phyloP scores from a whole-genome alignment of 2,329 filamentous ascomycete species.

The Corinectria fuckeliana region DNA sequence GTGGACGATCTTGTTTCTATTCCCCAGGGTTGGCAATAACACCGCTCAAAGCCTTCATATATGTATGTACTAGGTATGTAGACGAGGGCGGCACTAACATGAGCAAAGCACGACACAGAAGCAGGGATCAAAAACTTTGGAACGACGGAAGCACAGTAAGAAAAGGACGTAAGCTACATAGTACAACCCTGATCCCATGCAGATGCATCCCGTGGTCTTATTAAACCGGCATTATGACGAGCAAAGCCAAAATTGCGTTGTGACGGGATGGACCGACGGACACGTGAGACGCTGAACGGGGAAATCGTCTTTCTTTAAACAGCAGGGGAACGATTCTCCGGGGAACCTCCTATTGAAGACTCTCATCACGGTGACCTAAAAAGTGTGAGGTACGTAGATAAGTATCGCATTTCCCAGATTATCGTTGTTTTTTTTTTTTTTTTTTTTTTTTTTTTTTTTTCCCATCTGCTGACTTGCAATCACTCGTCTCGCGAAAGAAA shows the following conservation, averaged over 20 bases:
- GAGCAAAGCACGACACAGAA: not conserved
- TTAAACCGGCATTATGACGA: not conserved
- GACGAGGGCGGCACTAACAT: not conserved
- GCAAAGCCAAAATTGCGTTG: not conserved
- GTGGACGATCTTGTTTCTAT: constrained; percentile 7
- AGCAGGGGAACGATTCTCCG: not conserved
- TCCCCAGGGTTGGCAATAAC: not conserved
- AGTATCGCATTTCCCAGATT: not conserved
- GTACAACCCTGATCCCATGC: not conserved
- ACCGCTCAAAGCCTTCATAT: not conserved
- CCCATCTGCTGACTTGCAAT: not conserved
- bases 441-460: not conserved
- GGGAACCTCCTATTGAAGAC: too few species aligned
- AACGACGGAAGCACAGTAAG: not conserved
- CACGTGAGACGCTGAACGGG: not conserved
- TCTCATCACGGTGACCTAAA: not conserved
- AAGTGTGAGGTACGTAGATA: not conserved
- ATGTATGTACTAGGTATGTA: not conserved
- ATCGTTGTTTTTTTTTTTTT: not conserved
- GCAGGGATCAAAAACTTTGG: not conserved
- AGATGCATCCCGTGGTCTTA: too few species aligned
- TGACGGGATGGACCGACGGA: not conserved
- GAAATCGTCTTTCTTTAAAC: too few species aligned
- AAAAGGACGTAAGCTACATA: not conserved
- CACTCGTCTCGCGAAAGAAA: not conserved